phyloP scores from a whole-genome alignment of 768 basidiomycete genomes.

The Amanita pseudoporphyria region DNA sequence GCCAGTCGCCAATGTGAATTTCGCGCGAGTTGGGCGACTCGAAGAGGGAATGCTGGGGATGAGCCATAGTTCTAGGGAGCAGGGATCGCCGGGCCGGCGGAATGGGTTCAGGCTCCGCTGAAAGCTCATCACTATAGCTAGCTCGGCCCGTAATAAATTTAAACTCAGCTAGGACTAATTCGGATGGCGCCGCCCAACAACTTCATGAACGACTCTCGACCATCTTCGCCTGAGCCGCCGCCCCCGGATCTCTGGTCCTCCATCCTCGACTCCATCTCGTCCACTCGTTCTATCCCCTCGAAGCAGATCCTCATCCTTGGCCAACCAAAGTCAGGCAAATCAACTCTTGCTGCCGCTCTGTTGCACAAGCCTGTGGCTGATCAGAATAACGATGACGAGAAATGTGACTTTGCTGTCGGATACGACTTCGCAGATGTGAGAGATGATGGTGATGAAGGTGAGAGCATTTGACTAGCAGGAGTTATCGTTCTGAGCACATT shows the following conservation, averaged over 20 bases:
- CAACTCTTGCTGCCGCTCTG: slow-evolving; percentile 58
- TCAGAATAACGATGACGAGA: slow-evolving; percentile 47
- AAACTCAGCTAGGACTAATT: neutral
- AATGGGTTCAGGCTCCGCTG: neutral
- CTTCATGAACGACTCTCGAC: slow-evolving; percentile 38
- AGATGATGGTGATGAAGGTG: slow-evolving; percentile 93
- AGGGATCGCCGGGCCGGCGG: slow-evolving; percentile 7
- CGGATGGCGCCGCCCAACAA: neutral
- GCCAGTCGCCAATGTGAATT: slow-evolving; percentile 62
- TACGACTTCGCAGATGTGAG: slow-evolving; percentile 88
- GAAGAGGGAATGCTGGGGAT: slow-evolving; percentile 65
- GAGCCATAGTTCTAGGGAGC: slow-evolving; percentile 29
- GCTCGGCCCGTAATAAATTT: neutral
- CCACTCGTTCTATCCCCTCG: slow-evolving; percentile 69
- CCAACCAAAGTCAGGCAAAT: slow-evolving; percentile 71
- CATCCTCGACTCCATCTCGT: slow-evolving; percentile 82
- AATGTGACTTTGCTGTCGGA: slow-evolving; percentile 75
- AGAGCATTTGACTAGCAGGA: slow-evolving; percentile 14
- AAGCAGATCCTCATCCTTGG: slow-evolving; percentile 86
- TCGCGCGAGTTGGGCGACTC: slow-evolving; percentile 63
- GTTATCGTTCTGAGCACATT: slow-evolving; percentile 7
- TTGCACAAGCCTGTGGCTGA: slow-evolving; percentile 56
- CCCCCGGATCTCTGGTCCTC: slow-evolving; percentile 87
- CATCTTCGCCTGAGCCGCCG: slow-evolving; percentile 63
- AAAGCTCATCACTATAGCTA: neutral